Evolutionary conservation across 805 yeast species (phyloP), one percentile per base, ranked within the genome.

Genomic region (Starmerella bombi): DNA sequence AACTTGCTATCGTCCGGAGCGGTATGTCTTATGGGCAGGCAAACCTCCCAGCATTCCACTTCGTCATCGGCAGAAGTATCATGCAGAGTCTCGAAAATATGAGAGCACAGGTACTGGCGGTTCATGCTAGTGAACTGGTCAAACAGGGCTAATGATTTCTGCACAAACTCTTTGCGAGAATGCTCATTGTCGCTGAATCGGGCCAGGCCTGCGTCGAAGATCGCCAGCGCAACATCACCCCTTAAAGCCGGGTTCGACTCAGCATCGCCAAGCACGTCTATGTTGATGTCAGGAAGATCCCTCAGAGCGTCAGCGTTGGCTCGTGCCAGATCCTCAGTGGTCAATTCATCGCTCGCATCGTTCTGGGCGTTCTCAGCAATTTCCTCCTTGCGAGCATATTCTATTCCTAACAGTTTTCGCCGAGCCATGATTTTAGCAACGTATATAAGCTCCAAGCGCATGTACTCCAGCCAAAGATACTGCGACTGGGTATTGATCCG

Each of bases 371-470:
- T 32, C 56, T 36, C 59, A 50, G 38, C 51, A 60, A 42, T 62
- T 55, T 52, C 70, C 66, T 53, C 68, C 62, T 37, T 64, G 62
- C 55, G 65, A 39, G 55, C 74, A 66, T 20, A 65, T 69, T 36
- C 69, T 42, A 86, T 65, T 3, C 88, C 88, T 58, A 88, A 66
- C 6, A 88, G 74, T 58, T 77, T 74, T 58, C 97, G 71, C 62
- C 97, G 74, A 5, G 84, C 77, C 37, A 86, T 65, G 45, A 91
- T 68, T 58, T 83, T 84, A 9, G 93, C 76, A 23, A 86, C 74
- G 53, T 85, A 88, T 19, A 80, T 72, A 52, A 88, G 69, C 61
- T 93, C 99, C 51, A 91, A 78, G 51, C 82, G 84, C 36, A 82
- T 75, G 59, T 91, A 91, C 48, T 80, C 81, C 28, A 75, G 59